Evolutionary conservation across 164 flowering plant species (phyloP).

Genomic region (Vitis riparia): DNA sequence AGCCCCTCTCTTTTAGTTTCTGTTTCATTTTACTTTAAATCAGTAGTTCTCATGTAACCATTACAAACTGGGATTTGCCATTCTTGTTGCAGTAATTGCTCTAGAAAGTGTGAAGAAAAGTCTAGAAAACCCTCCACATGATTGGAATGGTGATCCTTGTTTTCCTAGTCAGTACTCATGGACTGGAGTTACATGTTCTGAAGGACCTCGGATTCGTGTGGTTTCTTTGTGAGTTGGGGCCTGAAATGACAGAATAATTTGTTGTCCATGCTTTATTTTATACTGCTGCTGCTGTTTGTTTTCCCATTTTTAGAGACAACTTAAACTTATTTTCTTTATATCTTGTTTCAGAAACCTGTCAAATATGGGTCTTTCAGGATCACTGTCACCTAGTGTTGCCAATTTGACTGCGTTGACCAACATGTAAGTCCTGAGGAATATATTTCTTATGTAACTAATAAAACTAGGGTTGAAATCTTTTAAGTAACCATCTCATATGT

Average conservation of each 20-base stretch:
- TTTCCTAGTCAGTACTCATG: slow-evolving; percentile 64
- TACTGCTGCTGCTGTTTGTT: not conserved
- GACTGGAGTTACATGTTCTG: slow-evolving; percentile 86
- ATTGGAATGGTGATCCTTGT: slow-evolving; percentile 97
- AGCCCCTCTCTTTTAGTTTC: not conserved
- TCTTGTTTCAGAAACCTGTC: slow-evolving; percentile 64
- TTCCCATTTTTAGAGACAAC: no score
- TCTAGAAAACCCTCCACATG: slow-evolving; percentile 57
- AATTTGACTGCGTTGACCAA: slow-evolving; percentile 69
- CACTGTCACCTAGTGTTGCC: slow-evolving; percentile 60
- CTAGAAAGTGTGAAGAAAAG: slow-evolving; percentile 44
- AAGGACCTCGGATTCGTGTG: slow-evolving; percentile 61
- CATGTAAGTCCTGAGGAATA: slow-evolving; percentile 37
- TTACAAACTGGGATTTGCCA: not conserved
- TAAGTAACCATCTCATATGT: slow-evolving; percentile 17
- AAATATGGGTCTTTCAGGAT: slow-evolving; percentile 77
- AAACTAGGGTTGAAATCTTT: not conserved
- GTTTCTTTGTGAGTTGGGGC: slow-evolving; percentile 60
- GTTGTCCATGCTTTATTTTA: not conserved
- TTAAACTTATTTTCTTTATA: not conserved
- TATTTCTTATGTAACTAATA: not conserved
- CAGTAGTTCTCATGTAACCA: not conserved
- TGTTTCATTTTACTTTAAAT: not conserved
- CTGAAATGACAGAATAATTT: not conserved
- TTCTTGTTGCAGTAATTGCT: slow-evolving; percentile 56